Conservation (phyloP, 2,329 filamentous ascomycete species). For the Phaeosphaeriaceae sp. region DNA sequence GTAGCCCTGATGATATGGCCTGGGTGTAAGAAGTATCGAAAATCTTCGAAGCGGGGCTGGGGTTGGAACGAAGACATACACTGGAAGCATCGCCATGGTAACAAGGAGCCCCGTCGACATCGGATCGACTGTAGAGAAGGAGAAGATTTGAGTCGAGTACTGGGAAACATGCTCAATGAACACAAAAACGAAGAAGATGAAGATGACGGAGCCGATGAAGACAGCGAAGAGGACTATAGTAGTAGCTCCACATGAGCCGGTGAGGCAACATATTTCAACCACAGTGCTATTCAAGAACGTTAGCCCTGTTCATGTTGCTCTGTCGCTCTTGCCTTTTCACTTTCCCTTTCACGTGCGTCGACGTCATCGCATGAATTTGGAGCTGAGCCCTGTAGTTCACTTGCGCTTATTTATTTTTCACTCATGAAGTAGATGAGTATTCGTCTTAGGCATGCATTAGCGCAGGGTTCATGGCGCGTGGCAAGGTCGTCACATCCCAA, state of each 20-base stretch:
- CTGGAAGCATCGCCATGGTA: neutral
- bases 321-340: neutral
- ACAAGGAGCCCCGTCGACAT: too few species aligned
- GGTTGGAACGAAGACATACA: neutral
- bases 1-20: neutral
- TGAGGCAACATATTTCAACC: too few species aligned
- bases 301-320: too few species aligned
- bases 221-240: too few species aligned
- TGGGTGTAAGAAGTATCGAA: neutral
- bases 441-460: neutral
- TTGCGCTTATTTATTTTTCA: neutral
- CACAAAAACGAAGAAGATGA: neutral
- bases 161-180: neutral
- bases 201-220: too few species aligned
- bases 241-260: too few species aligned
- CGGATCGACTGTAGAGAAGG: too few species aligned
- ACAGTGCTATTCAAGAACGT: too few species aligned
- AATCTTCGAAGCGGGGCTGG: neutral
- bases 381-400: too few species aligned
- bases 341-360: neutral
- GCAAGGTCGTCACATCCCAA: neutral
- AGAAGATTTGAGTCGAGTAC: too few species aligned
- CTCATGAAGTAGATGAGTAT: neutral
- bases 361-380: conserved; percentile 2
- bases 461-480: neutral